These are phyloP conservation scores for Cyanidiococcus yangmingshanensis DNA, from an alignment of 23 red algal species.

Conservation along the genomic window DNA sequence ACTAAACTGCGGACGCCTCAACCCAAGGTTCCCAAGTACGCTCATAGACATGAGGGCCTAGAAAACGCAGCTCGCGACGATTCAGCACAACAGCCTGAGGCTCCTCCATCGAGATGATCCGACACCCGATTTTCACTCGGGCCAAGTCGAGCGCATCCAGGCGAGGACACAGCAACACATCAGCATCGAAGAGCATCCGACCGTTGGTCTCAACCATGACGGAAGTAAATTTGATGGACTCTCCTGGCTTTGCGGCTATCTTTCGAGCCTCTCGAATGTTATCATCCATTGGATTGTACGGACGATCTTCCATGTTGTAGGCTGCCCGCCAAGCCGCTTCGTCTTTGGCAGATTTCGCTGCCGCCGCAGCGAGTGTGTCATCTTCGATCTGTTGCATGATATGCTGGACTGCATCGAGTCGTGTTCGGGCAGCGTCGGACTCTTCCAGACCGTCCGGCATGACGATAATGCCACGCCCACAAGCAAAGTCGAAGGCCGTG, in stretches of 20 bases:
- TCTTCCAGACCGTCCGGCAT: conserved; percentile 1
- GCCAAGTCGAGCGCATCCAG: neutral
- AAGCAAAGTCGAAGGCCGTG: neutral
- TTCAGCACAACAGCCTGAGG: neutral
- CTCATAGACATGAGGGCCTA: neutral
- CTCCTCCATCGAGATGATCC: neutral
- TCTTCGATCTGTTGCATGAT: conserved; percentile 9
- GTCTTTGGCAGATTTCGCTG: neutral
- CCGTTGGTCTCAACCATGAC: conserved; percentile 16
- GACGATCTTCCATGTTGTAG: neutral
- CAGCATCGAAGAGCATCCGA: neutral
- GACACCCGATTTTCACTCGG: conserved; percentile 1
- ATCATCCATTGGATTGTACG: neutral
- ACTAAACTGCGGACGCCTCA: neutral
- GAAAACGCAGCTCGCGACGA: neutral
- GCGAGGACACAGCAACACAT: neutral
- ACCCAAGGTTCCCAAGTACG: neutral
- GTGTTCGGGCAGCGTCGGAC: neutral
- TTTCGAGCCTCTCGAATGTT: neutral
- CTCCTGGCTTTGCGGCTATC: neutral
- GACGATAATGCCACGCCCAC: neutral
- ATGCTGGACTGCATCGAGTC: neutral
- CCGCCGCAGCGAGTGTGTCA: neutral
- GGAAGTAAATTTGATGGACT: conserved; percentile 15
- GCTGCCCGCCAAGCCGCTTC: neutral